Evolutionary conservation across 2,329 filamentous ascomycete genomes (phyloP).

Genomic region (Penicillium sp.): DNA sequence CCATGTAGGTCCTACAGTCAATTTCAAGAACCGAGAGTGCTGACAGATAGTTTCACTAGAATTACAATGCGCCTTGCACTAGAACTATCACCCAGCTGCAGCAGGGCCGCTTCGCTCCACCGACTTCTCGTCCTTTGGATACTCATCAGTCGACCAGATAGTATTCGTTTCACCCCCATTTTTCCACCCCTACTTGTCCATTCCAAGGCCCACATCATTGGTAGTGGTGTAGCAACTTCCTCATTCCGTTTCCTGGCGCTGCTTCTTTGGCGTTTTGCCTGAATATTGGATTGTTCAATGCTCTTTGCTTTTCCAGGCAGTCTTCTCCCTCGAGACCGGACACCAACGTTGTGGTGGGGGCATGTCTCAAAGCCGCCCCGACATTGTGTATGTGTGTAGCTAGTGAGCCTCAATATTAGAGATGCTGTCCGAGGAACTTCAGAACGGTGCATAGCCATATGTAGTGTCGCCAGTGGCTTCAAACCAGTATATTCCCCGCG

Average conservation of each 20-base stretch:
- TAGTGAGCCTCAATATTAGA: not conserved
- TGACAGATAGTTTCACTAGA: not conserved
- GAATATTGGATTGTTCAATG: conserved; percentile 2
- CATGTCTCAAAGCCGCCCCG: not conserved
- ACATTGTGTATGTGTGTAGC: not conserved
- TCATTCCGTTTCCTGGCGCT: not conserved
- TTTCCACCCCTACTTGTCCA: not conserved
- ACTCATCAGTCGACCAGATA: not conserved
- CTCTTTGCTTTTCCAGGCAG: not conserved
- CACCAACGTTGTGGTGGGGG: not conserved
- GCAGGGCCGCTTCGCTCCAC: not conserved
- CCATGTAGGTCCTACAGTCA: not conserved
- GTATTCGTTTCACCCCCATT: not conserved
- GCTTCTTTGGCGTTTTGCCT: not conserved
- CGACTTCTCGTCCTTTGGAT: not conserved
- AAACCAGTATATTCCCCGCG: not conserved
- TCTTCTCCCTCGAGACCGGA: not conserved
- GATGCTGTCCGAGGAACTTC: not conserved
- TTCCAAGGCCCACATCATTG: not conserved
- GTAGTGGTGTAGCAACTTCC: not conserved
- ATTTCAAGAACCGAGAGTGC: not conserved
- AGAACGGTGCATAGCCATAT: not conserved
- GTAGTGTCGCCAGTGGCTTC: not conserved
- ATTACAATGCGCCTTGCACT: not conserved
- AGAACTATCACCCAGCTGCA: not conserved